Evolutionary conservation across 495 filamentous ascomycete genomes (phyloP), one percentile per base, ranked within the genome.

Genomic region (Penicillium pancosmium): DNA sequence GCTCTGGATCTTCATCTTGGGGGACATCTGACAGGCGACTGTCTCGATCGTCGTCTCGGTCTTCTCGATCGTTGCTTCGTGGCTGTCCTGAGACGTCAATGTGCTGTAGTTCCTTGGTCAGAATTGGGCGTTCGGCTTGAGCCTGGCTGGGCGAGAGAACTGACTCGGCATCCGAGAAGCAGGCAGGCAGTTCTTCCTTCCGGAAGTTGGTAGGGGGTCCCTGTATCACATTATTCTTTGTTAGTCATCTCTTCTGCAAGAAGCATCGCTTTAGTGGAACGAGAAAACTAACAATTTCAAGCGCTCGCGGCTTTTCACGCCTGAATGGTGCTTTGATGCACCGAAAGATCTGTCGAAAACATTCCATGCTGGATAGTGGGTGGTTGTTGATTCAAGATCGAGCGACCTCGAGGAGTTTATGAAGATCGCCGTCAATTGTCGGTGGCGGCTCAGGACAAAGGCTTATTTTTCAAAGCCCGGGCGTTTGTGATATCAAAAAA

Each of bases 201-300:
- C 78, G 68, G 56, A 80, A 80, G 50, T 80, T 69, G 21, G 73
- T 80, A 12, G 78, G 78, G 46, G 68, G 74, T 12, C 76, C 75
- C 78, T 80, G 54, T 34, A 23, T 47, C 6, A 46, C 18, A 33
- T 7, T 31, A 49, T 40, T 33, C 1, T 2, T 52, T 41, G 36
- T 67, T 33, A 68, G 56, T 43, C 7, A 18, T 36, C 6, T 1
- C 2, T 16, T n/a, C 21, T 54, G 3, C n/a, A 44, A 19, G 16
- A 44, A 44, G 8, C 13, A 36, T 18, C 47, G 8, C 18, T 5
- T 48, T 18, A 16, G 16, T 23, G 15, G 10, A 6, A 2, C 19
- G 7, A 3, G n/a, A 52, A 36, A 40, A 71, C 76, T 65, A 52
- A 78, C 74, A 52, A 78, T 78, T 56, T 78, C 72, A 62, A 80